Conservation (phyloP, 768 basidiomycete genomes). For the Trametes sanguinea region DNA sequence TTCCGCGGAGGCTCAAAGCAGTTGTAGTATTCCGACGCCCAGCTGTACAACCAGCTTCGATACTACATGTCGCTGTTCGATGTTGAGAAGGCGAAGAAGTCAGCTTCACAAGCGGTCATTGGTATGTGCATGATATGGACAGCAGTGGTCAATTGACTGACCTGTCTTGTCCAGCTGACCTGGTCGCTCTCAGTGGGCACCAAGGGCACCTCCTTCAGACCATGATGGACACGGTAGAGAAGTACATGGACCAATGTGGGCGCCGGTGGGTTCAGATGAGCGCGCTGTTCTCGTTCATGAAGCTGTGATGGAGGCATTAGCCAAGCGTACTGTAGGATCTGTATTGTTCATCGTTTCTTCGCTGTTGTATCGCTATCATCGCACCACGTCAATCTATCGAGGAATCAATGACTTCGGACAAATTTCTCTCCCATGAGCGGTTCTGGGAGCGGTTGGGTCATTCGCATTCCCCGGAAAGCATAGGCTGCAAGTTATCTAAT, state of each 20-base stretch:
- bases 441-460: too few relatives aligned
- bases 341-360: background rate
- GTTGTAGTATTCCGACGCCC: constrained; percentile 78
- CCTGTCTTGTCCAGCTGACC: constrained; percentile 48
- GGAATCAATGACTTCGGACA: too few relatives aligned
- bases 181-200: constrained; percentile 48
- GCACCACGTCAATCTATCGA: background rate
- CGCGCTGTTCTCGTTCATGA: constrained; percentile 82
- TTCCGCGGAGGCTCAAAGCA: constrained; percentile 4
- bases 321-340: background rate
- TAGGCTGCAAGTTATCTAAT: too few relatives aligned
- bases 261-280: constrained; percentile 87
- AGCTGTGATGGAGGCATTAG: constrained; percentile 38
- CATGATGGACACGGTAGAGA: constrained; percentile 63
- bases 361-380: constrained; percentile 21
- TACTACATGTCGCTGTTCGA: constrained; percentile 85
- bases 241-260: constrained; percentile 85
- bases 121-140: constrained; percentile 33
- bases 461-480: too few relatives aligned
- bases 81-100: constrained; percentile 56
- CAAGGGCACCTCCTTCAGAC: constrained; percentile 54
- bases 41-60: constrained; percentile 88
- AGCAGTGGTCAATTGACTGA: background rate
- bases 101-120: constrained; percentile 44
- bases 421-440: too few relatives aligned